Evolutionary conservation across 768 basidiomycete species (phyloP), one percentile per base, ranked within the genome.

Genomic region (Terana coerulea): DNA sequence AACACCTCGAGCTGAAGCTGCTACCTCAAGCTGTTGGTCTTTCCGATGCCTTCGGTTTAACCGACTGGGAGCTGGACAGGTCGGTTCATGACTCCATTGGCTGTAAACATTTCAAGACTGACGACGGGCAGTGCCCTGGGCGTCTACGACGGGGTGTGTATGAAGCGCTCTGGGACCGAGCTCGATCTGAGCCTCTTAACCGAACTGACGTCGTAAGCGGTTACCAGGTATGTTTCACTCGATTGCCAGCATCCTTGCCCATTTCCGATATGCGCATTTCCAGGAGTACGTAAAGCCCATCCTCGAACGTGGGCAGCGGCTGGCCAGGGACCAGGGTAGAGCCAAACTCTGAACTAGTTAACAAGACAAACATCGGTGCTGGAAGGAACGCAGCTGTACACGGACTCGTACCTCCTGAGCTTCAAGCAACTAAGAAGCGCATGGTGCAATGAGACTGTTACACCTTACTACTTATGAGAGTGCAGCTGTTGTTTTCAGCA

Each of bases 41-140:
- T 47, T 81, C 75, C 5, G 88, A 91, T 61, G 80, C 84, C 3
- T 88, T 91, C 61, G 83, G 80, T 0, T 86, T 87, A 58, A 74
- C 79, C 0, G 86, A 90, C 59, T 90, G 84, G 83, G 80, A 87
- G 46, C 68, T 90, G 15, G 78, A 88, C 56, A 85, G 83, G 81
- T 81, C 43, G 14, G 71, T 60, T 7, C 24, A 22, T 39, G 22
- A 25, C 15, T 14, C 25, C 26, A 24, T 40, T 49, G 5, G 5
- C n/a, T 15, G 25, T 15, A 21, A n/a, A 9, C 26, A 9, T 7
- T 1, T 8, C 44, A 24, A n/a, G 30, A 15, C 29, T n/a, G 3
- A 33, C 21, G 34, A 0, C 25, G n/a, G 7, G n/a, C 28, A 85
- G 84, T 62, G 80, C 83, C 0, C 67, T 88, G 19, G 86, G 86